These are phyloP conservation scores for Biscogniauxia marginata DNA, from an alignment of 2,329 filamentous ascomycete genomes.

Conservation along the genomic window DNA sequence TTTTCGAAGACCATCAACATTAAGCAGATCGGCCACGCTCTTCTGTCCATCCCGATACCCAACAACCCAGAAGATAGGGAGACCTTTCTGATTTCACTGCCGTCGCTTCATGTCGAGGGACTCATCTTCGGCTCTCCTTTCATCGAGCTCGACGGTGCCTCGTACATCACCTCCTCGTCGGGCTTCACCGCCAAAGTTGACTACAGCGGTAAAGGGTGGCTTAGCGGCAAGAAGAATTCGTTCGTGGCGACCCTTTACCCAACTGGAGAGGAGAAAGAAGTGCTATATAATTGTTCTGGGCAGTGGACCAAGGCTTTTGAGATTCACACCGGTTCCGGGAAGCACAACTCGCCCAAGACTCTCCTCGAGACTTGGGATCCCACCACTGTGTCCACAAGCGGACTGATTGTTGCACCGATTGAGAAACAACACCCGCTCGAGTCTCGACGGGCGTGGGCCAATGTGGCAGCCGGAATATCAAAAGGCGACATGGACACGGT, in stretches of 20 bases:
- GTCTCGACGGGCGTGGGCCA: conserved; percentile 75
- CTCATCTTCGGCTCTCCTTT: conserved; percentile 48
- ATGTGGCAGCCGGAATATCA: conserved; percentile 71
- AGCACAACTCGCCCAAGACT: conserved; percentile 31
- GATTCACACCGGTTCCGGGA: conserved; percentile 29
- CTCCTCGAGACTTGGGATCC: conserved; percentile 42
- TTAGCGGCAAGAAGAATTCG: conserved; percentile 45
- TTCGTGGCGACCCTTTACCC: conserved; percentile 45
- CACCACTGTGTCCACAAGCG: conserved; percentile 19
- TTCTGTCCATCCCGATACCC: conserved; percentile 46
- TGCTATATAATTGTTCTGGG: conserved; percentile 39
- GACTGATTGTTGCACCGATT: conserved; percentile 45
- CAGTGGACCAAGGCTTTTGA: conserved; percentile 44
- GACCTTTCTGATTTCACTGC: conserved; percentile 48
- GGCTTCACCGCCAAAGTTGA: conserved; percentile 46
- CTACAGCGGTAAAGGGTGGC: conserved; percentile 46
- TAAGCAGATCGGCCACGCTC: conserved; percentile 49
- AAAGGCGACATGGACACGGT: conserved; percentile 73
- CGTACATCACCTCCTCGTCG: conserved; percentile 44
- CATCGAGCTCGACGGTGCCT: conserved; percentile 46
- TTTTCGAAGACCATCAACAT: conserved; percentile 50
- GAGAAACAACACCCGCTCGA: conserved; percentile 78
- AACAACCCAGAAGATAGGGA: conserved; percentile 39
- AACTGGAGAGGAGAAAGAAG: conserved; percentile 36
- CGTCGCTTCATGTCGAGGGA: conserved; percentile 47